phyloP scores from a whole-genome alignment of 495 filamentous ascomycete genomes.

The Sabuloglossum arenarium region DNA sequence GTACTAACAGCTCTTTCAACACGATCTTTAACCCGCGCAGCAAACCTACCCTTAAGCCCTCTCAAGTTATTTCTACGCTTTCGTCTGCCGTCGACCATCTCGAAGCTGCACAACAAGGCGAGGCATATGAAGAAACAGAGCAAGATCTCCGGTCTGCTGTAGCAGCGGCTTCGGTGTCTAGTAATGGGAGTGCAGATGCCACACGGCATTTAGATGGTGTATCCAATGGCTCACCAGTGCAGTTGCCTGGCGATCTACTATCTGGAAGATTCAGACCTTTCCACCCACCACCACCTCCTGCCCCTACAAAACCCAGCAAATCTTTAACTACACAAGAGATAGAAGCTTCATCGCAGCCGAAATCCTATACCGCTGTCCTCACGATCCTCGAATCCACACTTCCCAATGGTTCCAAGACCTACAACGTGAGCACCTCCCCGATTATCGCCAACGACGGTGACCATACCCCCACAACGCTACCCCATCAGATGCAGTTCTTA shows the following conservation, averaged over 20 bases:
- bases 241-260: slow-evolving; percentile 18
- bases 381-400: slow-evolving; percentile 61
- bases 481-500: slow-evolving; percentile 19
- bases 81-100: slow-evolving; percentile 50
- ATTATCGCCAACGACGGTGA: neutral
- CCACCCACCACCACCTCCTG: slow-evolving; percentile 52
- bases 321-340: slow-evolving; percentile 15
- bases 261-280: slow-evolving; percentile 51
- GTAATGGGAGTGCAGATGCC: slow-evolving; percentile 6
- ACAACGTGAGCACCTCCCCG: slow-evolving; percentile 18
- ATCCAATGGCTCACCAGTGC: slow-evolving; percentile 8
- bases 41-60: slow-evolving; percentile 23
- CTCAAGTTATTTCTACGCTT: slow-evolving; percentile 61
- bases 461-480: neutral
- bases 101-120: slow-evolving; percentile 26
- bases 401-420: slow-evolving; percentile 43
- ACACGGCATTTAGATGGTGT: slow-evolving; percentile 17
- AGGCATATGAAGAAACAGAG: neutral
- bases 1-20: slow-evolving; percentile 53
- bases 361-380: slow-evolving; percentile 57
- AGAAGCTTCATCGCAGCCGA: slow-evolving; percentile 17
- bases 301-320: slow-evolving; percentile 23
- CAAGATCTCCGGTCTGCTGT: slow-evolving; percentile 27
- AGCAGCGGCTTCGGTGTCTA: slow-evolving; percentile 23
- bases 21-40: slow-evolving; percentile 49